Percentiles rank a stretch among this genome's conserved stretches.
Conservation (phyloP, 192 early-diverging fungal genomes). For the Entomortierella parvispora region DNA sequence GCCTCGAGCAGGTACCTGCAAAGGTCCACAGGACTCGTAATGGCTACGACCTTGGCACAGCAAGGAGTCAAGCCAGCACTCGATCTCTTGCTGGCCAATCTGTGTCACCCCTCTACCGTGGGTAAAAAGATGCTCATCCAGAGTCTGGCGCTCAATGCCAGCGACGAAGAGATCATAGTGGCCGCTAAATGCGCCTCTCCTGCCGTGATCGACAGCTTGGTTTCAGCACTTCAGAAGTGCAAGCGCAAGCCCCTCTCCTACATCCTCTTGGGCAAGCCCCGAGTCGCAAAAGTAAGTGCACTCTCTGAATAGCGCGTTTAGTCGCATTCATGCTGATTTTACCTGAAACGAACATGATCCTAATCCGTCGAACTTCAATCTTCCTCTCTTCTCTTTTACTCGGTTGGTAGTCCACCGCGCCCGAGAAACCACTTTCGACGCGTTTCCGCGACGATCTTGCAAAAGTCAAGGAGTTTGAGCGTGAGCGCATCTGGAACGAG, state of each 20-base stretch:
- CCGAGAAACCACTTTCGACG: constrained; percentile 10
- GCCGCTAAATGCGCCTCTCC: constrained; percentile 14
- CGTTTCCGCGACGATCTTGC: constrained; percentile 18
- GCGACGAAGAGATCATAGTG: constrained; percentile 28
- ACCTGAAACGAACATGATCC: background rate
- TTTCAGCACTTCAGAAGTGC: constrained; percentile 4
- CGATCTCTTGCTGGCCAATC: constrained; percentile 6
- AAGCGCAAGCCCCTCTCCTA: constrained; percentile 26
- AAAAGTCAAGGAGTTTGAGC: constrained; percentile 26
- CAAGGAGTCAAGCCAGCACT: constrained; percentile 6
- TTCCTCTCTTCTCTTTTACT: background rate
- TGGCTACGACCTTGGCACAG: constrained; percentile 23
- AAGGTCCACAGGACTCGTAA: constrained; percentile 6
- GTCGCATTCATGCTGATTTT: background rate
- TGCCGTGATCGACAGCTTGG: constrained; percentile 25
- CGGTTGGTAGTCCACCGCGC: background rate
- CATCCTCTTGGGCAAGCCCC: constrained; percentile 33
- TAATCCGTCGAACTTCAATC: background rate
- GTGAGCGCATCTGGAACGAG: constrained; percentile 23
- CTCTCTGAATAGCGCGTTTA: constrained; percentile 8
- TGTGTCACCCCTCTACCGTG: constrained; percentile 31
- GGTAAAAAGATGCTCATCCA: constrained; percentile 29
- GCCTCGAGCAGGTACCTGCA: constrained; percentile 36
- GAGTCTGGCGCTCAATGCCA: constrained; percentile 17
- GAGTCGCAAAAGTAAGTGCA: constrained; percentile 2